Conservation (phyloP, 129 eudicot genomes). For the Centrapalus pauciflorus region DNA sequence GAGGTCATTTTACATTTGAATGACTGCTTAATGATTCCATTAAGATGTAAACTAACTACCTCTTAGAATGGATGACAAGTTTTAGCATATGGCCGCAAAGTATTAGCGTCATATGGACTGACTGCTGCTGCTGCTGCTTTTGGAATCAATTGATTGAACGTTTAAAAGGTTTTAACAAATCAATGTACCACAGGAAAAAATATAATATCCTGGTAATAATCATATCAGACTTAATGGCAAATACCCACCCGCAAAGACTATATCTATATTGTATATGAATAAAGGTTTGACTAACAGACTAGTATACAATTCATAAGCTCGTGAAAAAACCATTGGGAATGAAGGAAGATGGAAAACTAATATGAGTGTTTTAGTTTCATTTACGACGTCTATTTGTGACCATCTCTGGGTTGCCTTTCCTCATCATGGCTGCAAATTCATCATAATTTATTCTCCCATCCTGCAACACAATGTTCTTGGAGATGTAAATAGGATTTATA, state of each 20-base stretch:
- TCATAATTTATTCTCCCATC: constrained; percentile 91
- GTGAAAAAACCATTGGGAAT: not conserved
- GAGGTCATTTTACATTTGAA: no score
- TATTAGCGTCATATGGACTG: no score
- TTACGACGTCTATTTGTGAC: constrained; percentile 58
- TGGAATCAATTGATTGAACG: no score
- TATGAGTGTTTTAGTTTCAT: constrained; percentile 21
- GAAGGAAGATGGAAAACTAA: not conserved
- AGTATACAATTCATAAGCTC: not conserved
- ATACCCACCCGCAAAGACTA: not conserved
- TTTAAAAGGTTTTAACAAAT: no score
- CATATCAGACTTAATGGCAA: not conserved
- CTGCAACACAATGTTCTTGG: constrained; percentile 47
- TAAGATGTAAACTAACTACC: no score
- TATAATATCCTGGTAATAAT: constrained; percentile 1
- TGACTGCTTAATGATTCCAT: no score
- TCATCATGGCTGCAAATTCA: constrained; percentile 95
- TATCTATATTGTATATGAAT: not conserved
- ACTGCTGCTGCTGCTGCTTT: no score
- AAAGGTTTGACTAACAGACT: constrained; percentile 4
- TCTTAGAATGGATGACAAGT: no score
- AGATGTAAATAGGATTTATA: not conserved
- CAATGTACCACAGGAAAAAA: constrained; percentile 1
- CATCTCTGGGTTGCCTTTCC: constrained; percentile 75
- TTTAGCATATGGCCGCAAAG: no score